Conservation (phyloP, 176 grass and related monocot genomes). For the Bonia amplexicaulis region DNA sequence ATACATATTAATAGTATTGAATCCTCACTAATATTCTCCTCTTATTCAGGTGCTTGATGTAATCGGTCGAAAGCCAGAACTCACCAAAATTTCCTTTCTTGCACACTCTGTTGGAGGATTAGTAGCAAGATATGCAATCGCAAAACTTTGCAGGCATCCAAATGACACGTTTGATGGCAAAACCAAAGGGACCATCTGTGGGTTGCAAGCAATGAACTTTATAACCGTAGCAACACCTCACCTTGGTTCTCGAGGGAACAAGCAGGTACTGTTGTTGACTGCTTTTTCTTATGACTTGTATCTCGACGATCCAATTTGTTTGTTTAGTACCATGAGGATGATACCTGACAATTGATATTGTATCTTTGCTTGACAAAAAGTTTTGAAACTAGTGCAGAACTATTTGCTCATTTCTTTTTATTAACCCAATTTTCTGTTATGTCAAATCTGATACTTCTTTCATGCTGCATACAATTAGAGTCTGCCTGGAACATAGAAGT, state of each 20-base stretch:
- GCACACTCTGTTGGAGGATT: slow-evolving; percentile 89
- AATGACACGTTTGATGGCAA: neutral
- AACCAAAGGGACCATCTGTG: slow-evolving; percentile 47
- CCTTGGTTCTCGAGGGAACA: slow-evolving; percentile 89
- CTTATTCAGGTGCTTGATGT: slow-evolving; percentile 60
- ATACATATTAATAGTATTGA: neutral
- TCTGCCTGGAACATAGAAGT: neutral
- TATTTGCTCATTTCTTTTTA: neutral
- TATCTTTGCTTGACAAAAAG: neutral
- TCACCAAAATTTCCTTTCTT: slow-evolving; percentile 80
- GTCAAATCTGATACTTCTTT: neutral
- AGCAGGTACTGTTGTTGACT: slow-evolving; percentile 41
- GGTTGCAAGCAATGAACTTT: slow-evolving; percentile 81
- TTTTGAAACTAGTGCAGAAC: neutral
- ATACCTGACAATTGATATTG: neutral
- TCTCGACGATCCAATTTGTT: neutral
- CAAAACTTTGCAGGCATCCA: slow-evolving; percentile 59
- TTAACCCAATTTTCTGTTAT: neutral
- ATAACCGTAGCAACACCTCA: slow-evolving; percentile 84
- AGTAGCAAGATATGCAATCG: slow-evolving; percentile 82
- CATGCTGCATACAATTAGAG: neutral
- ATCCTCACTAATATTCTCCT: neutral
- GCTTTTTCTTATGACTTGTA: neutral
- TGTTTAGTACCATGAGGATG: neutral
- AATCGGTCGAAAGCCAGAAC: slow-evolving; percentile 50